These are phyloP conservation scores for Euphrasia arctica DNA, from an alignment of 305 asterid genomes.

Conservation along the genomic window DNA sequence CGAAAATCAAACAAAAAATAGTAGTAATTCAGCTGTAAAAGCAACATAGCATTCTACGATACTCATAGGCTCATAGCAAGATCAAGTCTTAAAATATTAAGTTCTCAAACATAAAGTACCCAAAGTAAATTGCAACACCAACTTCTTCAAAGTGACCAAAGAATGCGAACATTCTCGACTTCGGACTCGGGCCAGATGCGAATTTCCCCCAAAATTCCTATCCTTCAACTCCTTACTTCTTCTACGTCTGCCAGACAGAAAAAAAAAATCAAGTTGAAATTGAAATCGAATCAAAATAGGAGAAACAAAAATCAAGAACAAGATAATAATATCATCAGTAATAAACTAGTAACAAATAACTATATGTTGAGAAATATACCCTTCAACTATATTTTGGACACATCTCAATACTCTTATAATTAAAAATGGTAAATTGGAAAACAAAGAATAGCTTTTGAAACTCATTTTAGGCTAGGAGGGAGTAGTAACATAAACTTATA, in stretches of 20 bases:
- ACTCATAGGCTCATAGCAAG: slow-evolving; percentile 31
- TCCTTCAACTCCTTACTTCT: background rate
- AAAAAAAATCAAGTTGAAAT: background rate
- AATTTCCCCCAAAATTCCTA: slow-evolving; percentile 21
- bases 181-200: slow-evolving; percentile 10
- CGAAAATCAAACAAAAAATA: background rate
- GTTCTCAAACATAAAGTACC: slow-evolving; percentile 26
- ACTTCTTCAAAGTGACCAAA: slow-evolving; percentile 18
- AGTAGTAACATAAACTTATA: too few relatives aligned
- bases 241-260: slow-evolving; percentile 21
- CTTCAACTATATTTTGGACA: too few relatives aligned
- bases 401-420: background rate
- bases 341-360: too few relatives aligned
- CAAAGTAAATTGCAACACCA: slow-evolving; percentile 15
- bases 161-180: slow-evolving; percentile 24
- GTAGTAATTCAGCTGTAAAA: slow-evolving; percentile 14
- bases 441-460: too few relatives aligned
- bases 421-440: too few relatives aligned
- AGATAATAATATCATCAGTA: background rate
- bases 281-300: background rate
- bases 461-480: too few relatives aligned
- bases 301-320: background rate
- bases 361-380: too few relatives aligned
- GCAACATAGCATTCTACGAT: slow-evolving; percentile 33
- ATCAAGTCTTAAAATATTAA: slow-evolving; percentile 26